Evolutionary conservation across 192 early-diverging fungal species (phyloP), one percentile per base, ranked within the genome.

Genomic region (Piromyces sp.): DNA sequence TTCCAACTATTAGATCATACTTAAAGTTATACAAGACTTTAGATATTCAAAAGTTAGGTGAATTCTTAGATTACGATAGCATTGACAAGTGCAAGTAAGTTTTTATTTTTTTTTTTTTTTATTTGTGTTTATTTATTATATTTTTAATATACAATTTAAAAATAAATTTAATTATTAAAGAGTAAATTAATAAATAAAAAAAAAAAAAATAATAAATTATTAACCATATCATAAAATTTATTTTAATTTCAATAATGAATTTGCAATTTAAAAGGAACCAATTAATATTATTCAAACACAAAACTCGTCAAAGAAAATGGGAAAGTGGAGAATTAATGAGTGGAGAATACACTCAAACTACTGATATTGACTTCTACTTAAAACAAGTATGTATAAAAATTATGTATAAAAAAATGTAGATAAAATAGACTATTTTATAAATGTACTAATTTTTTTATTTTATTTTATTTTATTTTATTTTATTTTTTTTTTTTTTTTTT

Each of bases 1-100:
- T 97, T 30, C 93, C 95, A 68, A 95, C 94, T 28, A 88, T 98
- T 80, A 88, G 97, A 17, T 97, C 95, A 30, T 97, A 95, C 93
- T 88, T 98, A 80, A 97, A 96, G 89, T 89, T 98, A 79, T 98
- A 98, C 89, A 96, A 95, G 5, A 94, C 95, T 37, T 93, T 98
- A 91, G 92, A 91, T 19, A 90, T 95, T 42, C 93, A 94, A 81
- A 95, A 96, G 84, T 87, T 98, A 81, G 93, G 95, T 15, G 88
- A 91, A 31, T 96, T 97, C 86, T 83, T 98, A 79, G 95, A 82
- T 37, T 78, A 97, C 38, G 89, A 93, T 83, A 92, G 93, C n/a
- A 87, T 94, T 14, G 92, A 93, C 30, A 93, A 95, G 84, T 89
- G 96, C 30, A 91, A 93, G 84, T 86, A 42, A 29, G 83, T 31